Base-by-base conservation (phyloP, 768 basidiomycete species). In the Pleurotus cornucopiae region DNA sequence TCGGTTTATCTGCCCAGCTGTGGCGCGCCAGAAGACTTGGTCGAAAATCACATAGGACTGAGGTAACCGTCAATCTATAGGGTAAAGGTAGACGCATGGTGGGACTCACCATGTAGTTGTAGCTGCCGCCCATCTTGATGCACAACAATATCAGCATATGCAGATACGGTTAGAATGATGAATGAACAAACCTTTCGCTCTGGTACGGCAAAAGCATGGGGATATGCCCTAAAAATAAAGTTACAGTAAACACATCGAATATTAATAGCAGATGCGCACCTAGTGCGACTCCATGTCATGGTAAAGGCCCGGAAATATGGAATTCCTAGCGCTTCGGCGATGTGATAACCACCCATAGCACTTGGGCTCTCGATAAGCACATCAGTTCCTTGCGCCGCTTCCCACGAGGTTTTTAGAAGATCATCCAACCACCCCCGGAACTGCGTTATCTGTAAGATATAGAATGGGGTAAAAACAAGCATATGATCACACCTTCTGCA, bases 361-460 rank as follows among this genome's bases (percentile, higher is more conserved):
- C 91, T 94, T 0, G 96, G 96, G 65, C 91, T 93, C 72, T 99
- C 96, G 45, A 99, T 76, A 40, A 99, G 79, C 25, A 98, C 82
- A 67, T 99, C 95, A 0, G 93, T 93, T 37, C 84, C 87, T 72
- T 96, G 94, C 66, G 97, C 98, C 0, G 94, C 95, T 62, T 94
- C 88, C 94, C 95, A 98, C 1, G 94, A 91, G 0, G 94, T 94
- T 69, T 86, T 88, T 46, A 99, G 81, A 6, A 99, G 79, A 67
- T 99, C 97, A 66, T 99, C 97, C 39, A 98, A 75, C 96, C 96
- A 98, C 7, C 94, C 94, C 52, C 97, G 89, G 75, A 98, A 98
- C 90, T 96, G 67, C 25, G 44, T 54, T 34, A 25, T 38, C 57
- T 25, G 26, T 53, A 47, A 51, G 54, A 25, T 21, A 64, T 46